Evolutionary conservation across 306 rosid genomes (phyloP), one percentile per base, ranked within the genome.

Genomic region (Fragaria vesca): DNA sequence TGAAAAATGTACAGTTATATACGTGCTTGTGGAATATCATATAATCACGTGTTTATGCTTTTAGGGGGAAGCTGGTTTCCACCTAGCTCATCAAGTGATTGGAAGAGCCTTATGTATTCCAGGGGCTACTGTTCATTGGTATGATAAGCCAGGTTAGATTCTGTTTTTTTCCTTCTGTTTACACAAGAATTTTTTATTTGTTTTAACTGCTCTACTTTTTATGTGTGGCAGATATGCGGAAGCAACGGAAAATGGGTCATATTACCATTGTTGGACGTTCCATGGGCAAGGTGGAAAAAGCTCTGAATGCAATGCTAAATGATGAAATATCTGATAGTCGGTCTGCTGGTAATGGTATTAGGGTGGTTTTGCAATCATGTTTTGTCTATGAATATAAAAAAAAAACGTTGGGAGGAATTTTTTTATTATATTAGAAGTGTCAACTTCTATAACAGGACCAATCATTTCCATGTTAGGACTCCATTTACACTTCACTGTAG

Each of bases 231-330:
- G 99, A 93, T 76, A 91, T 95, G 96, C 81, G 94, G 81, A 95
- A 86, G 85, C 99, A 91, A 78, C 82, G 96, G 48, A 93, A 95
- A 88, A 91, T 95, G 97, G 98, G 98, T 60, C 97, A 95, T 73
- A 88, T 93, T 74, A 95, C 99, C 66, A 88, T 93, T 76, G 93
- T 89, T 74, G 97, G 96, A 61, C 74, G 87, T 74, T 91, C 96
- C 55, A 74, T 86, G 73, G 70, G 84, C 52, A 80, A 79, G 63
- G 80, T 93, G 74, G 96, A 95, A 82, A 77, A 81, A 30, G 72
- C 73, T 55, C 86, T 93, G 82, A 80, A 84, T 61, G 66, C 58
- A 20, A 28, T 87, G n/a, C 82, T 88, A 69, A 79, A 81, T 57
- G 85, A 81, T 70, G 87, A 87, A 80, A 63, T 24, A 51, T 80